phyloP scores from a whole-genome alignment of 2,329 filamentous ascomycete genomes.

The Penicillium thymicola region DNA sequence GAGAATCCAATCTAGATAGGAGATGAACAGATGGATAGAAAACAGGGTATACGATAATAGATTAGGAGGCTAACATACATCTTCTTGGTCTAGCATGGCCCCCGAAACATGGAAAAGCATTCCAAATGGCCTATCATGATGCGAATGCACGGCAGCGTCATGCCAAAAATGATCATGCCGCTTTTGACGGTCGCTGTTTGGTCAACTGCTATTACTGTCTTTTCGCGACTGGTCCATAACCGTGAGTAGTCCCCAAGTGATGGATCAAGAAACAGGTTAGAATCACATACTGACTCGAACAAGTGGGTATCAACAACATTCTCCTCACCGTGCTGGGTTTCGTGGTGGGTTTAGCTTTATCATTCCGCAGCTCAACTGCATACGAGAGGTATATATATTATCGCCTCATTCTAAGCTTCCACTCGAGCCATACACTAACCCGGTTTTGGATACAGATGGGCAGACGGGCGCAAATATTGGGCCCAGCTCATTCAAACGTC shows the following conservation, averaged over 20 bases:
- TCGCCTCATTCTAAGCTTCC: neutral
- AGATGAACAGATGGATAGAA: neutral
- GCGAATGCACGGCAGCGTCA: constrained; percentile 70
- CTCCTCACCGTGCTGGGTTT: constrained; percentile 76
- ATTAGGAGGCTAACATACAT: neutral
- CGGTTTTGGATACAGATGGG: constrained; percentile 41
- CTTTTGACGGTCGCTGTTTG: constrained; percentile 61
- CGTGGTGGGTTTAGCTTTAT: constrained; percentile 73
- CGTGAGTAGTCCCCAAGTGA: constrained; percentile 25
- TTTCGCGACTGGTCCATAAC: constrained; percentile 48
- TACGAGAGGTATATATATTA: constrained; percentile 60
- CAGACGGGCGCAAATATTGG: constrained; percentile 64
- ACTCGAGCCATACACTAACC: neutral
- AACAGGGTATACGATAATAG: neutral
- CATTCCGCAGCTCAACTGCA: constrained; percentile 72
- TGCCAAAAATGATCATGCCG: constrained; percentile 71
- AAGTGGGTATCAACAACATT: constrained; percentile 61
- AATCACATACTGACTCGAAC: constrained; percentile 1
- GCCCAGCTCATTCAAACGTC: constrained; percentile 54
- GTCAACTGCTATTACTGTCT: constrained; percentile 62
- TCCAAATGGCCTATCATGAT: constrained; percentile 75
- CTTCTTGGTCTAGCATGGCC: constrained; percentile 36
- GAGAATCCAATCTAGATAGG: neutral
- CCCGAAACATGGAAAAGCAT: constrained; percentile 67
- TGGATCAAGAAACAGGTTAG: neutral